A percentile compares a stretch with the other conserved stretches of the same genome.
Conservation (phyloP, 2,329 filamentous ascomycete genomes). For the Periconia sp. region DNA sequence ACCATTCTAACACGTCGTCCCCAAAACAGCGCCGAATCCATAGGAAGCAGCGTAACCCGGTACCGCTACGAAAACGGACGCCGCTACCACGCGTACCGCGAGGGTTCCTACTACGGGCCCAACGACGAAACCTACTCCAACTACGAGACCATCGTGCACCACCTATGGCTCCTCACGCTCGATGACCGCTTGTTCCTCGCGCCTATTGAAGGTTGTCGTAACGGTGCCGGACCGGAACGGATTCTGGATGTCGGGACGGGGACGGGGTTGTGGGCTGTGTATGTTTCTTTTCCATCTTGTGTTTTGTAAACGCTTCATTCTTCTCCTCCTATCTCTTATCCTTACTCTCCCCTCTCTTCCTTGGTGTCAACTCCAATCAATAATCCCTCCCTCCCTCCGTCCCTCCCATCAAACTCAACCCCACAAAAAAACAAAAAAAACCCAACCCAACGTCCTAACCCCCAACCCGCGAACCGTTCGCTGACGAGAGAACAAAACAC, state of each 20-base stretch:
- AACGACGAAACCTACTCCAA: constrained; percentile 34
- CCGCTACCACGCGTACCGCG: constrained; percentile 39
- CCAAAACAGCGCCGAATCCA: constrained; percentile 26
- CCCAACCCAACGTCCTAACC: no score
- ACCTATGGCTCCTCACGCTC: constrained; percentile 39
- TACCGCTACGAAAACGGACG: constrained; percentile 44
- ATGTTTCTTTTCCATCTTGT: constrained; percentile 1
- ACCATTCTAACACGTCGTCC: background rate
- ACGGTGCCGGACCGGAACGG: constrained; percentile 17
- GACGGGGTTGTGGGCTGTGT: constrained; percentile 40
- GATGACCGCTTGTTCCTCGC: constrained; percentile 39
- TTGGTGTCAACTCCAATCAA: no score
- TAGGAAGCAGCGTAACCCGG: constrained; percentile 42
- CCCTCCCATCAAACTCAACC: background rate
- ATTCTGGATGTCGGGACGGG: constrained; percentile 41
- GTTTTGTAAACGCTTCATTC: background rate
- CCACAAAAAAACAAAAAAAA: background rate
- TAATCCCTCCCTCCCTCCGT: no score
- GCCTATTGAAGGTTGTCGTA: constrained; percentile 15
- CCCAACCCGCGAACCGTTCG: no score
- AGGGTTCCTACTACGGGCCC: constrained; percentile 38
- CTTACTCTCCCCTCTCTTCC: no score
- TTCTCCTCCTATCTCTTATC: background rate
- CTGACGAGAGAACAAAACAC: background rate
- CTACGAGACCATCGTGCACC: constrained; percentile 35